Base-by-base conservation (phyloP, 2,329 filamentous ascomycete genomes). In the Venturiaceae sp. region DNA sequence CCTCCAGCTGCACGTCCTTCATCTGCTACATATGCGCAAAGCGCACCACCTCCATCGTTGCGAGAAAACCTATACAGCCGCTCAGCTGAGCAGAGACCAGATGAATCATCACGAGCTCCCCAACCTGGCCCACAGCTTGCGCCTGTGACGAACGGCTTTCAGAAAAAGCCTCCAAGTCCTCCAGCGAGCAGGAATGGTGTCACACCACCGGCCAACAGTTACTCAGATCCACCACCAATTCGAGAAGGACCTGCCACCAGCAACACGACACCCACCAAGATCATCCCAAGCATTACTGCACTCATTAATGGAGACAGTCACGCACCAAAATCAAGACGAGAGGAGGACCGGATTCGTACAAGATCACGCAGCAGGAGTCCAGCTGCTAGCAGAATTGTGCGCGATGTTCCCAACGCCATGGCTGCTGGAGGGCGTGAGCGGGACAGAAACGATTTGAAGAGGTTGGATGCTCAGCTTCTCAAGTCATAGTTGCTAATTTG, bases 211-310 rank as follows among this genome's bases (percentile, higher is more conserved):
- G 73, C 30, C 74, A 63, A 47, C 74, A 66, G 65, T 62, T 77
- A 77, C 64, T 3, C 47, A 37, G 67, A 66, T 58, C 63, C 62
- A 47, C 54, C 62, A 30, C 63, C 66, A 39, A 61, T 65, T 1
- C 66, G 69, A 21, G 64, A 62, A 26, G 64, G 61, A 7, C 62
- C 63, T 44, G 62, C 67, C 28, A 68, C 68, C 34, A 70, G 70
- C 23, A 72, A 68, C 47, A 73, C 72, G 1, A 19, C 21, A 37
- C 13, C 55, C 7, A 30, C n/a, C 21, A 57, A 57, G 55, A 50
- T 30, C 26, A 52, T 57, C 11, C 83, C 83, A 8, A 80, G 77
- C 62, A 82, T 83, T 59, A 76, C 71, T 16, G 69, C 78, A 11
- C 70, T 77, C 61, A 72, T 77, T 57, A 75, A 74, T 60, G 69